Evolutionary conservation across 2,329 filamentous ascomycete genomes (phyloP).

Genomic region (Nemania sp.): DNA sequence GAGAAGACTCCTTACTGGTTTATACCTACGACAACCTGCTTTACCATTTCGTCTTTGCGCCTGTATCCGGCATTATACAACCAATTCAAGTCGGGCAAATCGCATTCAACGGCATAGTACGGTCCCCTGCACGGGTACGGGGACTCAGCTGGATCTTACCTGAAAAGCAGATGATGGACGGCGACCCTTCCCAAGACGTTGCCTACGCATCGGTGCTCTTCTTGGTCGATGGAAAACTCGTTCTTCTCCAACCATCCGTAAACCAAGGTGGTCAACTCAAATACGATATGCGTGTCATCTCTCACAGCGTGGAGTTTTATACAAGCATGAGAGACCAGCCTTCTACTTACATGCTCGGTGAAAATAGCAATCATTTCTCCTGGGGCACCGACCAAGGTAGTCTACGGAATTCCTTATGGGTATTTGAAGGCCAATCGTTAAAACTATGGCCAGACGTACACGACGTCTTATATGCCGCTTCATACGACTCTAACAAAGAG

Average conservation of each 20-base stretch:
- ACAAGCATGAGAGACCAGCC: slow-evolving; percentile 90
- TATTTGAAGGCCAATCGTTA: slow-evolving; percentile 88
- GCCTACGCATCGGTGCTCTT: slow-evolving; percentile 93
- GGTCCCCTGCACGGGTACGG: slow-evolving; percentile 90
- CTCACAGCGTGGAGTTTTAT: slow-evolving; percentile 96
- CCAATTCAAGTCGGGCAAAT: slow-evolving; percentile 97
- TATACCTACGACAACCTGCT: slow-evolving; percentile 98
- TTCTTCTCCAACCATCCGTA: slow-evolving; percentile 86
- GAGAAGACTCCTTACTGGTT: slow-evolving; percentile 92
- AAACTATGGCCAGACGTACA: slow-evolving; percentile 91
- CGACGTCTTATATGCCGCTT: slow-evolving; percentile 80
- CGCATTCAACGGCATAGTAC: slow-evolving; percentile 94
- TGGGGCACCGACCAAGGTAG: slow-evolving; percentile 57
- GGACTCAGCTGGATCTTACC: slow-evolving; percentile 96
- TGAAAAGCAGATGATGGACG: slow-evolving; percentile 87
- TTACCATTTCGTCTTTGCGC: slow-evolving; percentile 92
- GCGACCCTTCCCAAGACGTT: slow-evolving; percentile 95
- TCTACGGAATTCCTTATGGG: slow-evolving; percentile 90
- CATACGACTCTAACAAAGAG: slow-evolving; percentile 74
- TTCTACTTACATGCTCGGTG: slow-evolving; percentile 52
- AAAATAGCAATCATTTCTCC: slow-evolving; percentile 47
- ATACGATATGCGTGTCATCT: slow-evolving; percentile 98
- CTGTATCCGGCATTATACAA: slow-evolving; percentile 74
- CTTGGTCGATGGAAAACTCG: slow-evolving; percentile 96
- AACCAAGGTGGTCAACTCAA: slow-evolving; percentile 87